Evolutionary conservation across 2,329 filamentous ascomycete genomes (phyloP).

Genomic region (Chlorencoelia australis): DNA sequence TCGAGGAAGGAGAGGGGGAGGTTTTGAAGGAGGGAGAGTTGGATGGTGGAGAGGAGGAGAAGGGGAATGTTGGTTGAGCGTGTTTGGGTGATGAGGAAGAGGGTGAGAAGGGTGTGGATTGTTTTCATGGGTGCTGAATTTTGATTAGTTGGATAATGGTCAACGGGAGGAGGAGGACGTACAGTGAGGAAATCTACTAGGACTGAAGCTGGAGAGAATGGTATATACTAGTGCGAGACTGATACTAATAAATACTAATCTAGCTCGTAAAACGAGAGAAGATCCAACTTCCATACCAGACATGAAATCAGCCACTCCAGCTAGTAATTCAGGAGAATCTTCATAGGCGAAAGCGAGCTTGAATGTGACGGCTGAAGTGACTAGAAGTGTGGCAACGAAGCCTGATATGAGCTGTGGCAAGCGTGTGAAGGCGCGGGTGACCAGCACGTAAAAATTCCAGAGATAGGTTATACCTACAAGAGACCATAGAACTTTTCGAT

Average conservation of each 20-base stretch:
- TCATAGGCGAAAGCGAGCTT: slow-evolving; percentile 82
- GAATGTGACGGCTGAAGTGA: slow-evolving; percentile 60
- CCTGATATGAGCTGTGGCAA: slow-evolving; percentile 23
- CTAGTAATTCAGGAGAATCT: slow-evolving; percentile 76
- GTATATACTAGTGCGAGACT: slow-evolving; percentile 27
- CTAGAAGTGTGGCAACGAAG: slow-evolving; percentile 31
- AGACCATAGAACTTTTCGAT: slow-evolving; percentile 62
- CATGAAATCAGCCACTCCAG: slow-evolving; percentile 28
- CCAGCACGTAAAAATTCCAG: slow-evolving; percentile 30
- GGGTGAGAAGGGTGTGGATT: slow-evolving; percentile 60
- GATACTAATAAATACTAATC: slow-evolving; percentile 39
- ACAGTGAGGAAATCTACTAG: slow-evolving; percentile 16
- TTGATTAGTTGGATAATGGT: slow-evolving; percentile 5
- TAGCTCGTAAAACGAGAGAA: slow-evolving; percentile 26
- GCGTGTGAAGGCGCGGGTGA: slow-evolving; percentile 17
- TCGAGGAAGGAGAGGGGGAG: slow-evolving; percentile 43
- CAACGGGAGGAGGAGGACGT: slow-evolving; percentile 1
- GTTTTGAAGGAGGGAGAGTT: slow-evolving; percentile 42
- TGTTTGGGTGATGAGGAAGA: slow-evolving; percentile 82
- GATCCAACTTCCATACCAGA: slow-evolving; percentile 17
- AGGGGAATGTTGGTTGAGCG: slow-evolving; percentile 77
- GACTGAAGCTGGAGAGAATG: slow-evolving; percentile 34
- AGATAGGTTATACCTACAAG: slow-evolving; percentile 62
- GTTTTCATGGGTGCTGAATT: slow-evolving; percentile 26
- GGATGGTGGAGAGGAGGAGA: slow-evolving; percentile 62